Base-by-base conservation (phyloP, 2,329 filamentous ascomycete species). In the Penicillium sp. region DNA sequence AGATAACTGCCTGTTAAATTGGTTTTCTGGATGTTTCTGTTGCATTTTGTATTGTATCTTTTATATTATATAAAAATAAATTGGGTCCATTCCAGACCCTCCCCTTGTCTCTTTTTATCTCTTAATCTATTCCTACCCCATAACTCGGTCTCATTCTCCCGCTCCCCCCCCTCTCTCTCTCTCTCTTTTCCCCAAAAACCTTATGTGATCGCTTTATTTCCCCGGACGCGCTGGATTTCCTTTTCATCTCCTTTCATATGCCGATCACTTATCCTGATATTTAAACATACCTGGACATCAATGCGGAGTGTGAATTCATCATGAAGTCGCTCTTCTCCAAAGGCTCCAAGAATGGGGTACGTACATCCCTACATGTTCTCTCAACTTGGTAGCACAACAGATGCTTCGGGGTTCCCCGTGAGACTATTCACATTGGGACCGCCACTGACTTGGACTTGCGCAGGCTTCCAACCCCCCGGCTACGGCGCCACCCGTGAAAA, bases 401-500 rank as follows among this genome's bases (percentile, higher is more conserved):
- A 30, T 25, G 46, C 47, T 33, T 56, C 43, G 47, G 40, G 30
- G 43, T 47, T 47, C 56, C 46, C 22, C 56, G 52, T 61, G 55
- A 47, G 48, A 62, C 37, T 19, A 57, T 60, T 60, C 36, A 31
- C 49, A 56, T 57, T 38, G 30, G 42, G 47, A 50, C 56, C 37
- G 48, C 19, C 22, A 58, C 65, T 69, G 54, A 69, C 60, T 17
- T 14, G 35, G 45, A 16, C 40, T 61, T 25, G 50, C 53, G 41
- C 66, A 83, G 80, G 76, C 74, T 64, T 74, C 80, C 52, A 71
- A 76, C 66, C 77, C 80, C 66, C 72, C 76, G 40, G 69, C 75
- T 54, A 75, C 73, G 62, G 70, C 73, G 59, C 70, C 76, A 41
- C 77, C 82, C 36, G 69, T 78, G 55, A 87, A 86, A 75, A 86